Evolutionary conservation across 192 early-diverging fungal species (phyloP), one percentile per base, ranked within the genome.

Genomic region (Coemansia sp.): DNA sequence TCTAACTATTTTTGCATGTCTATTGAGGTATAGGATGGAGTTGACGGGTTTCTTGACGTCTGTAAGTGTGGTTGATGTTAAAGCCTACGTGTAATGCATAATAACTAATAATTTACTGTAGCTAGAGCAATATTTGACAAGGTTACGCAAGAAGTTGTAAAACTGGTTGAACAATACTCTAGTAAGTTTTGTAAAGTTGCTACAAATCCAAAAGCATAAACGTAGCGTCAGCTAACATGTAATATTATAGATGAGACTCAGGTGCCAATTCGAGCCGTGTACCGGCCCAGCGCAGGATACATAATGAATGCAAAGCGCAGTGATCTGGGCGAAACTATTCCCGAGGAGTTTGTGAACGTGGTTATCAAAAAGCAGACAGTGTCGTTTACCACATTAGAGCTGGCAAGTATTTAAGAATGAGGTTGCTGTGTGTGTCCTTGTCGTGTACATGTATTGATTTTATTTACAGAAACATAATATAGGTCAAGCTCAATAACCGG

Each of bases 21-120:
- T 25, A 25, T 3, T n/a, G 4, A 10, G 16, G 9, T 31, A 12
- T 73, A 87, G 85, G 84, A 89, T 21, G 90, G 92, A 3, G 84
- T 89, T 12, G 93, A 91, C 67, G 90, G 92, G 1, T 83, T 95
- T 35, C 84, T 97, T 19, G 94, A 97, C 69, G 90, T 95, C 27
- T 88, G 87, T 75, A 85, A 72, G 81, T 69, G 53, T 27, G 1
- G 72, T 21, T 31, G 6, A 4, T 19, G 19, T 53, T 21, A 17
- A 56, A 4, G 0, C 0, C 16, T 0, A 26, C 14, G 2, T 16
- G 12, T 1, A 2, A 23, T 31, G 29, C 7, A 29, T 37, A 56
- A 55, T 4, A 16, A 19, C 48, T 49, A 49, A 49, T 49, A 12
- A 3, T 6, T 22, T 9, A 11, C 6, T 49, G 17, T 62, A 78